A percentile compares a stretch with the other conserved stretches of the same genome.
phyloP scores from a whole-genome alignment of 1,284 basidiomycete species.

The Cutaneotrichosporon cavernicola region DNA sequence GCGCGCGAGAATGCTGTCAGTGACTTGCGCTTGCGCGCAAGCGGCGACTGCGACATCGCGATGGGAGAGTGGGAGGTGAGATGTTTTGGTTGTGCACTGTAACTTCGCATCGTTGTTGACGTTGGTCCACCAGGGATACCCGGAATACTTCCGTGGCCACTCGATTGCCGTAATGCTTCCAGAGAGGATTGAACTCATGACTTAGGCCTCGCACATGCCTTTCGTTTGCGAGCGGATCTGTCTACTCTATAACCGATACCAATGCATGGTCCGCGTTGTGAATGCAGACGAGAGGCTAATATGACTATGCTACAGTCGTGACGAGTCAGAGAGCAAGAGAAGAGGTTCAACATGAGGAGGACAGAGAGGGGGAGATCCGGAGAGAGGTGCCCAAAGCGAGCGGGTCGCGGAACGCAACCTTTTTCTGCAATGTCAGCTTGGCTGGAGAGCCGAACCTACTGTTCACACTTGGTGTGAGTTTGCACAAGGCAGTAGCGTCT shows the following conservation, averaged over 20 bases:
- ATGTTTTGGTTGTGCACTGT: neutral
- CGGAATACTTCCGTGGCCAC: neutral
- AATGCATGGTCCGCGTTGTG: neutral
- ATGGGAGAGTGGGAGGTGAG: neutral
- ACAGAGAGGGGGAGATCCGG: neutral
- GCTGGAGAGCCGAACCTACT: neutral
- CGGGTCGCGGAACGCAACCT: neutral
- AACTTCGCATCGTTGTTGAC: neutral
- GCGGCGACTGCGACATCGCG: conserved; percentile 46
- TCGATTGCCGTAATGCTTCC: neutral
- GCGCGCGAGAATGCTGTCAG: conserved; percentile 44
- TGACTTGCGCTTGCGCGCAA: conserved; percentile 38
- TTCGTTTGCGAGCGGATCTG: too few relatives aligned
- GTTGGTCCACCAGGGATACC: neutral
- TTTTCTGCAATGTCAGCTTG: neutral
- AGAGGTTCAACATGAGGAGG: neutral
- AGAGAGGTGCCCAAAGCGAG: neutral
- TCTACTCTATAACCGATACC: neutral
- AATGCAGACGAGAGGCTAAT: neutral
- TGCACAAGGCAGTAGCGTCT: neutral
- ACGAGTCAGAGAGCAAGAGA: neutral
- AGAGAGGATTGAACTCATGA: neutral
- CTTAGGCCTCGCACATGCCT: too few relatives aligned
- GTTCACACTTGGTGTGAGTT: neutral
- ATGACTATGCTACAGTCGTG: neutral